These are phyloP conservation scores for Tirmania nivea DNA, from an alignment of 495 filamentous ascomycete species.

Conservation along the genomic window DNA sequence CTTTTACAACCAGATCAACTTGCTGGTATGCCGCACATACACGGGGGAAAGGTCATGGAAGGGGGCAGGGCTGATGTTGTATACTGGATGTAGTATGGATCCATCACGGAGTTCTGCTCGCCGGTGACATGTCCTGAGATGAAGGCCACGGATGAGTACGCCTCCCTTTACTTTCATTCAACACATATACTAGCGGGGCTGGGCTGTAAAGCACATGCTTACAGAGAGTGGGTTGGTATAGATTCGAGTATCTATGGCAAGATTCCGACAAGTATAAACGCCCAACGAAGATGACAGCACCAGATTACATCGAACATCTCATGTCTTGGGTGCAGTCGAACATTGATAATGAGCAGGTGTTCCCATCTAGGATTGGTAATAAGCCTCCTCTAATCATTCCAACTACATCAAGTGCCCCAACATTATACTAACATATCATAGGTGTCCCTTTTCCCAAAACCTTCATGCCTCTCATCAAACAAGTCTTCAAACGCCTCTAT, in stretches of 20 bases:
- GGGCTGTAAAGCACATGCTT: no score
- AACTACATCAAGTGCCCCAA: background rate
- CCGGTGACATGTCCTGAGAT: slow-evolving; percentile 93
- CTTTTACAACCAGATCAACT: slow-evolving; percentile 99
- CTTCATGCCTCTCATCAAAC: slow-evolving; percentile 65
- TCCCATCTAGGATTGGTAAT: slow-evolving; percentile 70
- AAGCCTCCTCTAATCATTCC: background rate
- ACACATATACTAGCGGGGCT: background rate
- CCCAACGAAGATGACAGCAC: slow-evolving; percentile 93
- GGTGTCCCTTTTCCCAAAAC: slow-evolving; percentile 90
- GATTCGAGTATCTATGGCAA: slow-evolving; percentile 98
- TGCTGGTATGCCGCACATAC: slow-evolving; percentile 29
- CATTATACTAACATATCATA: slow-evolving; percentile 14
- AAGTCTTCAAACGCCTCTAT: slow-evolving; percentile 96
- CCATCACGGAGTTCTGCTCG: slow-evolving; percentile 97
- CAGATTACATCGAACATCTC: slow-evolving; percentile 89
- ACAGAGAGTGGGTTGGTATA: slow-evolving; percentile 13
- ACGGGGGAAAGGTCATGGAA: background rate
- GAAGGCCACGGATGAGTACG: slow-evolving; percentile 96
- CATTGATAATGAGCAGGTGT: slow-evolving; percentile 86
- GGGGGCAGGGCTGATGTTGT: background rate
- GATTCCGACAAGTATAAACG: slow-evolving; percentile 80
- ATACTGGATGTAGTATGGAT: slow-evolving; percentile 41
- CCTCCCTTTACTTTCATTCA: background rate
- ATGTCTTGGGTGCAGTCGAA: slow-evolving; percentile 93